Evolutionary conservation across 768 basidiomycete species (phyloP).

Genomic region (Lactarius psammicola): DNA sequence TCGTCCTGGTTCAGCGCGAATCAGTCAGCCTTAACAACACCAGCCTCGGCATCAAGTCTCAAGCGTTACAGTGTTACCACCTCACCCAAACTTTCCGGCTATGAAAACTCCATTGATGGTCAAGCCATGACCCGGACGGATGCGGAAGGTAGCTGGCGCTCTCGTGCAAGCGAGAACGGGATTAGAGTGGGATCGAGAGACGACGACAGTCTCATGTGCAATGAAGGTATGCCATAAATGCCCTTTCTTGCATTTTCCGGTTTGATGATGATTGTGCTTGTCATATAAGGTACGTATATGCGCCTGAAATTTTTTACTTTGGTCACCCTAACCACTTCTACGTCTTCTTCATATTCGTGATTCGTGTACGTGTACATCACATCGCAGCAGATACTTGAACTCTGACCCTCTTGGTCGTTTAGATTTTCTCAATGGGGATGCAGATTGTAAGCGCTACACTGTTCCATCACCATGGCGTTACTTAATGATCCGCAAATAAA

Average conservation of each 20-base stretch:
- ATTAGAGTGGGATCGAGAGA: conserved; percentile 56
- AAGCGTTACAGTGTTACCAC: conserved; percentile 44
- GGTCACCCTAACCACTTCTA: conserved; percentile 5
- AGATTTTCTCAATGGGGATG: conserved; percentile 9
- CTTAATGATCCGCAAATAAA: conserved; percentile 40
- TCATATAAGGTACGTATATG: conserved; percentile 35
- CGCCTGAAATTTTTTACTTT: conserved; percentile 37
- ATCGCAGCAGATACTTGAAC: background rate
- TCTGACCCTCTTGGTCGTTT: conserved; percentile 6
- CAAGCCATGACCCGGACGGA: conserved; percentile 51
- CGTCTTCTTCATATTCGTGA: background rate
- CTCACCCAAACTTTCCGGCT: conserved; percentile 45
- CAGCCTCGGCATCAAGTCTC: conserved; percentile 44
- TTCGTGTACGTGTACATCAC: conserved; percentile 14
- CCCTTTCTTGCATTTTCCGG: conserved; percentile 44
- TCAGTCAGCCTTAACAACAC: conserved; percentile 56
- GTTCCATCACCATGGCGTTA: conserved; percentile 34
- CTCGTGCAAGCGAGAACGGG: conserved; percentile 66
- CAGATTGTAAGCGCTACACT: conserved; percentile 28
- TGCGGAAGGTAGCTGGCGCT: conserved; percentile 69
- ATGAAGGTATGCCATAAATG: conserved; percentile 43
- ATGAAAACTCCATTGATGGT: conserved; percentile 33
- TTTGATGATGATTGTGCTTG: conserved; percentile 31
- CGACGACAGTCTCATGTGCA: conserved; percentile 43
- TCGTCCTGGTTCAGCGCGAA: conserved; percentile 54